Percentiles rank a stretch among this genome's conserved stretches.
phyloP scores from a whole-genome alignment of 768 basidiomycete genomes.

The Naematelia aurantialba region DNA sequence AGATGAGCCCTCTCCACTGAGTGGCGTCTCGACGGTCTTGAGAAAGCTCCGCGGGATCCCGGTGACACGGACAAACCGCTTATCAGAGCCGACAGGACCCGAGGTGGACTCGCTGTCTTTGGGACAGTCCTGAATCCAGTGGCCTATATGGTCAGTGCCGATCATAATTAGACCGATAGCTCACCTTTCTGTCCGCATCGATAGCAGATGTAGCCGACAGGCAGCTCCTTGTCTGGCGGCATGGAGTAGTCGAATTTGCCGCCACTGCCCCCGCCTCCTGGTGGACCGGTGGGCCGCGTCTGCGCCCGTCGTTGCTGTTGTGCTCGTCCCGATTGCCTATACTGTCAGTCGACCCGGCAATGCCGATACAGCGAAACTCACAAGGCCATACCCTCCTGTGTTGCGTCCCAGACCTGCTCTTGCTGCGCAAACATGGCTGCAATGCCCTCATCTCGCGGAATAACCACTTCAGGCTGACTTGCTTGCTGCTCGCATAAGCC shows the following conservation, averaged over 20 bases:
- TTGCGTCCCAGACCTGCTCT: constrained; percentile 93
- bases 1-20: constrained; percentile 50
- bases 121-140: constrained; percentile 99
- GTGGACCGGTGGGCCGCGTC: constrained; percentile 15
- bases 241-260: constrained; percentile 56
- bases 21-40: constrained; percentile 82
- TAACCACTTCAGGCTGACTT: constrained; percentile 41
- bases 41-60: constrained; percentile 98
- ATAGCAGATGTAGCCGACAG: constrained; percentile 95
- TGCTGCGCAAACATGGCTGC: constrained; percentile 97
- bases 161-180: constrained; percentile 13
- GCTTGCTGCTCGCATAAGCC: constrained; percentile 2
- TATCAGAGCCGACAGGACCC: constrained; percentile 80
- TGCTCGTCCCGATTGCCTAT: not conserved
- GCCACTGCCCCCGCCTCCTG: constrained; percentile 15
- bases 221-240: constrained; percentile 59
- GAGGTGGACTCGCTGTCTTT: constrained; percentile 71
- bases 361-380: constrained; percentile 59
- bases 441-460: constrained; percentile 87
- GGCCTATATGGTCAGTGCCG: constrained; percentile 59
- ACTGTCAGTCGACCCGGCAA: not conserved
- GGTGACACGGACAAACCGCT: constrained; percentile 94
- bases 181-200: constrained; percentile 94
- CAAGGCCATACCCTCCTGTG: constrained; percentile 99
- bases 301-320: not conserved